These are phyloP conservation scores for Craspedostauros australis DNA, from an alignment of 108 stramenopile species.

Conservation along the genomic window DNA sequence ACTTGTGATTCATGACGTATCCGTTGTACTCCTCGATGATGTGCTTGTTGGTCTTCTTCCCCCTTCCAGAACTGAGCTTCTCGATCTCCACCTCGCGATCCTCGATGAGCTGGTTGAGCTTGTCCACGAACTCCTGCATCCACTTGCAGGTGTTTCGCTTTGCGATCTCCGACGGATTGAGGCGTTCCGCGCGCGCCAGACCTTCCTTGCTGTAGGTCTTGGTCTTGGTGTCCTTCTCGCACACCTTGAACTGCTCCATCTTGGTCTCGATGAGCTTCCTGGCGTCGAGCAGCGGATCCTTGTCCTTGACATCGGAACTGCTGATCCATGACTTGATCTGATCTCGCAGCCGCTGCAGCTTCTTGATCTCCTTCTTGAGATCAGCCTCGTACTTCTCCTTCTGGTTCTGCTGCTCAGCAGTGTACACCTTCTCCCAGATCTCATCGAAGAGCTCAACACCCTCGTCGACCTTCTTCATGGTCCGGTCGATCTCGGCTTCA, in stretches of 20 bases:
- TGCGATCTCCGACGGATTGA: conserved; percentile 78
- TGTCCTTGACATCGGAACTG: conserved; percentile 96
- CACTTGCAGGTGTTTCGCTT: conserved; percentile 64
- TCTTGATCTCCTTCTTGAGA: conserved; percentile 99
- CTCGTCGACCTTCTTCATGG: conserved; percentile 96
- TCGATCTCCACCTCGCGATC: conserved; percentile 89
- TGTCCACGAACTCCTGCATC: conserved; percentile 73
- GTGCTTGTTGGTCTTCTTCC: conserved; percentile 78
- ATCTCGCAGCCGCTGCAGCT: conserved; percentile 95
- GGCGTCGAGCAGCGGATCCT: conserved; percentile 78
- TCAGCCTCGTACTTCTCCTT: conserved; percentile 98
- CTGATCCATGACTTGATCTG: conserved; percentile 98
- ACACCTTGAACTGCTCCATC: conserved; percentile 99
- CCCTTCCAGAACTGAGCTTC: conserved; percentile 64
- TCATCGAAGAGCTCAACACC: conserved; percentile 97
- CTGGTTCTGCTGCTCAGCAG: conserved; percentile 92
- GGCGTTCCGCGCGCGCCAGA: conserved; percentile 68
- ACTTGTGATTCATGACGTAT: conserved; percentile 74
- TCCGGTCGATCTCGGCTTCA: conserved; percentile 88
- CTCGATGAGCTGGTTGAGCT: conserved; percentile 61
- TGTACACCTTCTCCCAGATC: conserved; percentile 97
- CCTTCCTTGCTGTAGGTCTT: conserved; percentile 98
- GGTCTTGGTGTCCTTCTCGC: conserved; percentile 99
- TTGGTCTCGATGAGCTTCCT: conserved; percentile 91
- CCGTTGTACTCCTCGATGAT: conserved; percentile 74